These are phyloP conservation scores for Rhipidocladum racemiflorum DNA, from an alignment of 176 grass and related monocot genomes.

Conservation along the genomic window DNA sequence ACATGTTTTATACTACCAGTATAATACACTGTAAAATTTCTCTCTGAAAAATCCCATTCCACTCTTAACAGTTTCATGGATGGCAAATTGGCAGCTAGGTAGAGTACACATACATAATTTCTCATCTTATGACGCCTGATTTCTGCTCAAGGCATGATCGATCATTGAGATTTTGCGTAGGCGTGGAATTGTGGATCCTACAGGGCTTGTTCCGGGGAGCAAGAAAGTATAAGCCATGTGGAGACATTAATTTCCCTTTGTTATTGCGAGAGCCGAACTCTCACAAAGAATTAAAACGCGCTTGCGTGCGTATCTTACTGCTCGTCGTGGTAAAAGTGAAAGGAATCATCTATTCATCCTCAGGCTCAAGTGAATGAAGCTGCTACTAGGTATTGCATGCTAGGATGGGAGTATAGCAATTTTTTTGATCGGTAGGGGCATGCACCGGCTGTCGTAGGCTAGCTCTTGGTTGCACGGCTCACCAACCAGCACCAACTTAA, in stretches of 20 bases:
- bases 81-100: neutral
- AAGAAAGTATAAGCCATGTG: conserved; percentile 42
- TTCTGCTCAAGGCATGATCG: neutral
- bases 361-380: neutral
- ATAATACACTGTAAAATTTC: too few relatives aligned
- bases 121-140: neutral
- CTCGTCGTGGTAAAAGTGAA: neutral
- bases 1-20: too few relatives aligned
- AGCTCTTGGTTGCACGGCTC: conserved; percentile 23
- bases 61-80: neutral
- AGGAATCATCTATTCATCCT: neutral
- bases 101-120: neutral
- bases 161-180: neutral
- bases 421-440: neutral
- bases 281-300: neutral
- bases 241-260: conserved; percentile 29
- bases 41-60: neutral
- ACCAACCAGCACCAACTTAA: conserved; percentile 22
- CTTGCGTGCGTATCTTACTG: neutral
- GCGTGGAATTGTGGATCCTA: conserved; percentile 25
- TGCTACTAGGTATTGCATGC: neutral
- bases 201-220: conserved; percentile 20
- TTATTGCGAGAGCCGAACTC: neutral
- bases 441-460: neutral
- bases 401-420: neutral